phyloP scores from a whole-genome alignment of 768 basidiomycete genomes.

The Sistotremastrum suecicum region DNA sequence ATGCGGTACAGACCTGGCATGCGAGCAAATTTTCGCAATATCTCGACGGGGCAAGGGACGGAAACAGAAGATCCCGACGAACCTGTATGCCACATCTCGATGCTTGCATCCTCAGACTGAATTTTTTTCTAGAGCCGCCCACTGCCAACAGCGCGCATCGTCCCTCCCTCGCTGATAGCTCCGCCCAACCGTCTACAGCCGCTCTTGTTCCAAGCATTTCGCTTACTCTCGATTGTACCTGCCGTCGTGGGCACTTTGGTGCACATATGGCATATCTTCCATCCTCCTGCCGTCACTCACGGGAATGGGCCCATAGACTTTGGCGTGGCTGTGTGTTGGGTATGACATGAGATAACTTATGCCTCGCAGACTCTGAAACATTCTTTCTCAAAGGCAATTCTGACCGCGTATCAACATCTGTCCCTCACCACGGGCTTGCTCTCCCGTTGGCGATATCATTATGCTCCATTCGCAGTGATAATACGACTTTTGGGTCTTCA shows the following conservation, averaged over 20 bases:
- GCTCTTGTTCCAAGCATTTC: constrained; percentile 54
- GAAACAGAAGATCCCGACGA: too few relatives aligned
- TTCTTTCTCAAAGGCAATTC: constrained; percentile 39
- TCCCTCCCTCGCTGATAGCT: constrained; percentile 35
- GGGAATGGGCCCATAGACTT: constrained; percentile 44
- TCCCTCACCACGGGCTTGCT: constrained; percentile 78
- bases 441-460: constrained; percentile 83
- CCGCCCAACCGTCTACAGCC: constrained; percentile 34
- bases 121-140: constrained; percentile 33
- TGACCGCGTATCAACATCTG: constrained; percentile 86
- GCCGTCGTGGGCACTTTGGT: constrained; percentile 51
- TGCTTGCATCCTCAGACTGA: too few relatives aligned
- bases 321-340: constrained; percentile 60
- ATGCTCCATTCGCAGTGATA: constrained; percentile 74
- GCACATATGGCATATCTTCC: constrained; percentile 41
- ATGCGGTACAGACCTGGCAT: too few relatives aligned
- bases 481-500: constrained; percentile 87
- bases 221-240: constrained; percentile 59
- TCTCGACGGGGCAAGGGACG: too few relatives aligned
- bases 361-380: neutral
- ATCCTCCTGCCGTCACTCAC: constrained; percentile 27
- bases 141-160: constrained; percentile 55
- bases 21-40: too few relatives aligned
- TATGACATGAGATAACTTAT: constrained; percentile 17
- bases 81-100: too few relatives aligned